Conservation (phyloP, 2,329 filamentous ascomycete species). For the Fusarium kyushuense region DNA sequence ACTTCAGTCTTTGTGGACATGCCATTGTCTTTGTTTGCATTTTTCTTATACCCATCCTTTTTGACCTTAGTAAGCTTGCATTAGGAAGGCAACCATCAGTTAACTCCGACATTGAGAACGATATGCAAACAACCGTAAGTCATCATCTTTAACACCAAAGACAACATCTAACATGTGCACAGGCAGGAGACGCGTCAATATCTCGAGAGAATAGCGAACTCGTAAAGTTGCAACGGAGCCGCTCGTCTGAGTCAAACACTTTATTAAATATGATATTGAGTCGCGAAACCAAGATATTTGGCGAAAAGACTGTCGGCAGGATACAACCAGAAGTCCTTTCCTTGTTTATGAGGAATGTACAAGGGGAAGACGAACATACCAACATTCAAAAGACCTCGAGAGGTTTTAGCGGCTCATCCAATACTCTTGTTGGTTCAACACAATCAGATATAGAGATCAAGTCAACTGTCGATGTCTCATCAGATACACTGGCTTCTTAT, state of each 20-base stretch:
- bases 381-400: fast-evolving
- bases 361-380: not conserved
- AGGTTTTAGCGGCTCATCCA: not conserved
- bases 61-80: not conserved
- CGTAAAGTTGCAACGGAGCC: fast-evolving
- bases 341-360: not conserved
- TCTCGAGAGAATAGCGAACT: fast-evolving
- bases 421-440: not conserved
- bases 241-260: fast-evolving
- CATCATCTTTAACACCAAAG: fast-evolving
- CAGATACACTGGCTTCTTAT: not conserved
- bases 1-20: conserved; percentile 22
- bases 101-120: not conserved
- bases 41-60: conserved; percentile 1
- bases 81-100: not conserved
- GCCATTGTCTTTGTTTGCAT: not conserved
- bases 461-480: fast-evolving
- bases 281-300: not conserved
- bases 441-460: not conserved
- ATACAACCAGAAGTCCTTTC: not conserved
- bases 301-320: fast-evolving
- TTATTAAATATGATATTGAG: not conserved
- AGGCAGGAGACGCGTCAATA: not conserved
- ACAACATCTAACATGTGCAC: not conserved
- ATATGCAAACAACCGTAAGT: not conserved